phyloP scores from a whole-genome alignment of 2,329 filamentous ascomycete species.

The Knoxdaviesia proteae region DNA sequence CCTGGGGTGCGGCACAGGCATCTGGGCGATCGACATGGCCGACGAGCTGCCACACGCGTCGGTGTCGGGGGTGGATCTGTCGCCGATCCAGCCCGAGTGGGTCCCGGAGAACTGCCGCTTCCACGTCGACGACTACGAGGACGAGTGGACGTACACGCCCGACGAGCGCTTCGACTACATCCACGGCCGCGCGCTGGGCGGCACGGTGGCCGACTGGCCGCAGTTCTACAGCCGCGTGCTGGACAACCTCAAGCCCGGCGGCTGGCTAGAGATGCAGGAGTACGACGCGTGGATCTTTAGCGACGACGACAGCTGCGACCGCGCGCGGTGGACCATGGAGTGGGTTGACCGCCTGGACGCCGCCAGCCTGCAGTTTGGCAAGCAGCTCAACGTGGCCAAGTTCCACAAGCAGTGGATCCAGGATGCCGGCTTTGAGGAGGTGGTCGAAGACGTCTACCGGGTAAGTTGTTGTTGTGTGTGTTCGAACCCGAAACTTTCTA shows the following conservation, averaged over 20 bases:
- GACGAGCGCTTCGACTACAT: conserved; percentile 18
- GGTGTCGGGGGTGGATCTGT: conserved; percentile 31
- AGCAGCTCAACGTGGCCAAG: conserved; percentile 16
- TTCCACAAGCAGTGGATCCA: conserved; percentile 17
- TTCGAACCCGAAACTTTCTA: background rate
- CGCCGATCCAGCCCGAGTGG: conserved; percentile 35
- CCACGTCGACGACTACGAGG: conserved; percentile 42
- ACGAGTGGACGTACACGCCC: conserved; percentile 18
- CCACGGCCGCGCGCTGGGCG: conserved; percentile 6
- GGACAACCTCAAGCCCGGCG: conserved; percentile 13
- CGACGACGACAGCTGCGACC: conserved; percentile 16
- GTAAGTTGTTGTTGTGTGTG: conserved; percentile 7
- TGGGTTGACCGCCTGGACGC: conserved; percentile 16
- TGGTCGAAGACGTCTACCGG: conserved; percentile 11
- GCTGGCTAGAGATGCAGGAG: conserved; percentile 18
- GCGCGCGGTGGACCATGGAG: conserved; percentile 17
- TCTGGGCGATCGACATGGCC: conserved; percentile 28
- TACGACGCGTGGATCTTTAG: conserved; percentile 18
- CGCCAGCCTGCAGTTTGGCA: conserved; percentile 16
- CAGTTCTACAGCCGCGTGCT: conserved; percentile 12
- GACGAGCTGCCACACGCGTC: conserved; percentile 17
- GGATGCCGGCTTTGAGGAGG: conserved; percentile 17
- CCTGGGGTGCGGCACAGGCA: conserved; percentile 39
- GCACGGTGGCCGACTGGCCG: conserved; percentile 13
- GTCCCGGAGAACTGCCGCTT: conserved; percentile 43